Base-by-base conservation (phyloP, 495 filamentous ascomycete genomes). In the Articulospora tetracladia region DNA sequence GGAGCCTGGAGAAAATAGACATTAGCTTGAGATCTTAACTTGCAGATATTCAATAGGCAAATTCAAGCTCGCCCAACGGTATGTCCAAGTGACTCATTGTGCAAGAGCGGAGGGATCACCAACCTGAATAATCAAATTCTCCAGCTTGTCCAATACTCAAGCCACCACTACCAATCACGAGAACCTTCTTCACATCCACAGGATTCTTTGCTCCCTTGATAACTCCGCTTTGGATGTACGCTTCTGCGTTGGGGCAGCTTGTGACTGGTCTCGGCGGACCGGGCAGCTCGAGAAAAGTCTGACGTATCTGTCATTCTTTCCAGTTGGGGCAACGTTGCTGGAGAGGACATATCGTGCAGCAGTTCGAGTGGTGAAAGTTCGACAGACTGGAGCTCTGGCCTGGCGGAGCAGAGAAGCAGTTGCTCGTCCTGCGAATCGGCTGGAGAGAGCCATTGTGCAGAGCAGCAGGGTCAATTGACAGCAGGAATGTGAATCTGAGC, bases 91-190 rank as follows among this genome's bases (percentile, higher is more conserved):
- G 68, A 69, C 57, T 58, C 30, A 64, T 61, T 39, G 12, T n/a
- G 23, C n/a, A 15, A 28, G 19, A 30, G 22, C 52, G n/a, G 59
- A 36, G 58, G 32, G 50, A 59, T 57, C 53, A 54, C 76, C 76
- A 84, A 83, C 93, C 94, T 63, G 95, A 98, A 75, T 98, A 98
- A 73, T 98, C 94, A 69, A 98, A 98, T 75, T 98, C 94, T 75
- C 94, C 94, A 58, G 94, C 94, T 75, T 98, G 94, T 60, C 94
- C 94, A 79, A 98, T 98, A 71, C 92, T 93, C 61, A 98, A 83
- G 74, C 94, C 94, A 74, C 94, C 94, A 75, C 87, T 91, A 39
- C 94, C 94, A 70, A 98, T 90, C 55, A 98, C 90, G 53, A 98
- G 79, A n/a, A 98, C 94, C 79, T 98, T 98, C 79, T 93, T 96